phyloP scores from a whole-genome alignment of 805 yeast genomes.

The Myxozyma mucilagina region DNA sequence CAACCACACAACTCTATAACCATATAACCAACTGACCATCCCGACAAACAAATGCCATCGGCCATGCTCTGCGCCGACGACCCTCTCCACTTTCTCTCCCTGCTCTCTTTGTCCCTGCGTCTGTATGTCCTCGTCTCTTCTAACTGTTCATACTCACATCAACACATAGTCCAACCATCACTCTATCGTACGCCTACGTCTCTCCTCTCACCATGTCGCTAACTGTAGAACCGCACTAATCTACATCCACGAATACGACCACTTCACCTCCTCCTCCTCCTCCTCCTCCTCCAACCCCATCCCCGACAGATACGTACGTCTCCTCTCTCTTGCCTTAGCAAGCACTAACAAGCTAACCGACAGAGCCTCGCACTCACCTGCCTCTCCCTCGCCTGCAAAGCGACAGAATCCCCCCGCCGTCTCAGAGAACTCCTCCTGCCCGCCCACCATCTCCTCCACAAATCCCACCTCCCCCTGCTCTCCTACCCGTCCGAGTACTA shows the following conservation, averaged over 20 bases:
- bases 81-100: neutral
- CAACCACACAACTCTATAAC: too few species aligned
- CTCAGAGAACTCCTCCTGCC: slow-evolving; percentile 26
- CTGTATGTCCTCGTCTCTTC: neutral
- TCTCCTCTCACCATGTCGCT: neutral
- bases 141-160: neutral
- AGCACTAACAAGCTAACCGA: neutral
- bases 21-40: too few species aligned
- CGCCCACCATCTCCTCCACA: slow-evolving; percentile 21
- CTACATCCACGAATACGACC: slow-evolving; percentile 7
- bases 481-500: slow-evolving; percentile 17
- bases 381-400: slow-evolving; percentile 25
- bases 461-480: neutral
- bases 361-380: slow-evolving; percentile 16
- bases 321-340: neutral
- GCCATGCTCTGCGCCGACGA: neutral
- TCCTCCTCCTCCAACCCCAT: neutral
- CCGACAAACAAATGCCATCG: too few species aligned
- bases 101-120: slow-evolving; percentile 1
- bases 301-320: slow-evolving; percentile 16
- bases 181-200: too few species aligned
- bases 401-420: slow-evolving; percentile 26
- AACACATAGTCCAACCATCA: slow-evolving; percentile 10
- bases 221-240: slow-evolving; percentile 7
- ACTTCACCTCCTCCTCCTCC: neutral